These are phyloP conservation scores for Lotmaria passim DNA, from an alignment of 208 protist species.

Conservation along the genomic window DNA sequence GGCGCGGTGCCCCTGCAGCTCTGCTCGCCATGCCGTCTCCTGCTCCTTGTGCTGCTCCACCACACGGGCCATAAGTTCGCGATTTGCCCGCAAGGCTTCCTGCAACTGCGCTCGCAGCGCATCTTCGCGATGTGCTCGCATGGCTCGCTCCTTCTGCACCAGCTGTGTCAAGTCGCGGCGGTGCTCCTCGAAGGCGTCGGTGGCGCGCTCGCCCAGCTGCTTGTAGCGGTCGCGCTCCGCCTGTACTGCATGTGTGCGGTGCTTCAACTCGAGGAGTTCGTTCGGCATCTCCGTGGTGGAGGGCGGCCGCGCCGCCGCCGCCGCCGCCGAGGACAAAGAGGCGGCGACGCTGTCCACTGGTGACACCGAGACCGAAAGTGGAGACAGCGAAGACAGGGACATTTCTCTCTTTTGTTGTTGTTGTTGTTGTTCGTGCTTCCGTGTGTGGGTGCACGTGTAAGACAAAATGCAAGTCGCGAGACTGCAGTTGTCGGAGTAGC, in stretches of 20 bases:
- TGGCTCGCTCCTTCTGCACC: slow-evolving; percentile 66
- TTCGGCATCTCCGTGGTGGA: slow-evolving; percentile 20
- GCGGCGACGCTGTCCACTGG: background rate
- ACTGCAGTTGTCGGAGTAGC: no score
- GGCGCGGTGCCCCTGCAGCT: slow-evolving; percentile 33
- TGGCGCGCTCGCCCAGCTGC: slow-evolving; percentile 42
- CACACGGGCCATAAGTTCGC: slow-evolving; percentile 32
- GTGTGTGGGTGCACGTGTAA: background rate
- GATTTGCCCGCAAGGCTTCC: slow-evolving; percentile 32
- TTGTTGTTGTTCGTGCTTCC: background rate
- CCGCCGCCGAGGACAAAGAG: background rate
- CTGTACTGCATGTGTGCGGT: slow-evolving; percentile 44
- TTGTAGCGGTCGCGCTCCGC: slow-evolving; percentile 66
- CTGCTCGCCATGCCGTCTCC: slow-evolving; percentile 31
- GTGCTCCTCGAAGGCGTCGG: slow-evolving; percentile 68
- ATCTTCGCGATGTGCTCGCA: slow-evolving; percentile 58
- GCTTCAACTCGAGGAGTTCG: slow-evolving; percentile 52
- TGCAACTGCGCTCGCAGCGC: slow-evolving; percentile 57
- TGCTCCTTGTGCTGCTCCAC: slow-evolving; percentile 24
- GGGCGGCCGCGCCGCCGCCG: background rate
- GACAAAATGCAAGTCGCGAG: no score
- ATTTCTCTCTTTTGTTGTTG: background rate
- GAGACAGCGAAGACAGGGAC: slow-evolving; percentile 15
- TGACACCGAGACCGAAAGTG: background rate
- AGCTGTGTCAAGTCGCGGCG: slow-evolving; percentile 74